phyloP scores from a whole-genome alignment of 1,284 basidiomycete species.

The Tranzscheliella williamsii region DNA sequence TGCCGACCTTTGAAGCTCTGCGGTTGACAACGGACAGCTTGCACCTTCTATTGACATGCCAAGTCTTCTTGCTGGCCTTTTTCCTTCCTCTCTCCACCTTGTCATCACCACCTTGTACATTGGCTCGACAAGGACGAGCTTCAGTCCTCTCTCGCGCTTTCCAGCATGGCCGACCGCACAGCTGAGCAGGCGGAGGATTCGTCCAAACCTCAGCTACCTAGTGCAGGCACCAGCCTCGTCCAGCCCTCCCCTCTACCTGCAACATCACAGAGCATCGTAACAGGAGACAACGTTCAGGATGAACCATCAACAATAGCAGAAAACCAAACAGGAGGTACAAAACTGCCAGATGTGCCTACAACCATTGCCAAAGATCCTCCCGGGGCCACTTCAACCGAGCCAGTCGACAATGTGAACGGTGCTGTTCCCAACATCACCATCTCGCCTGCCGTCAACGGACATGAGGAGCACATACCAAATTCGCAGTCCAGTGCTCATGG shows the following conservation, averaged over 20 bases:
- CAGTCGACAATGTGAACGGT: not conserved
- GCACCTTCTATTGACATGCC: too few relatives aligned
- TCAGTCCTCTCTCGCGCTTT: too few relatives aligned
- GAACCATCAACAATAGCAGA: not conserved
- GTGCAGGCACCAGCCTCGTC: conserved; percentile 26
- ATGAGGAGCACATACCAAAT: not conserved
- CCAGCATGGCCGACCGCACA: conserved; percentile 27
- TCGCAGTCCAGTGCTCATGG: not conserved
- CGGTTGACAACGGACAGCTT: too few relatives aligned
- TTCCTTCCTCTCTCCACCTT: too few relatives aligned
- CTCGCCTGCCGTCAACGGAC: not conserved
- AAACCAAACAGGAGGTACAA: not conserved
- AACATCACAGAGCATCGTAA: not conserved
- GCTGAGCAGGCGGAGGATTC: conserved; percentile 7
- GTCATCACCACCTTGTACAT: too few relatives aligned
- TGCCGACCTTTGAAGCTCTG: too few relatives aligned
- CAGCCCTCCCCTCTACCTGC: conserved; percentile 3
- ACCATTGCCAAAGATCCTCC: too few relatives aligned
- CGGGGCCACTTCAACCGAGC: not conserved
- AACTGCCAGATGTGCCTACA: too few relatives aligned
- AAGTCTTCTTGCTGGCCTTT: too few relatives aligned
- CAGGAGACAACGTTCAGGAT: not conserved
- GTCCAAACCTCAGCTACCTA: conserved; percentile 27
- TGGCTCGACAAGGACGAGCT: too few relatives aligned
- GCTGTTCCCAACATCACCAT: not conserved